Conservation (phyloP, 176 grass and related monocot species). For the Canna indica region DNA sequence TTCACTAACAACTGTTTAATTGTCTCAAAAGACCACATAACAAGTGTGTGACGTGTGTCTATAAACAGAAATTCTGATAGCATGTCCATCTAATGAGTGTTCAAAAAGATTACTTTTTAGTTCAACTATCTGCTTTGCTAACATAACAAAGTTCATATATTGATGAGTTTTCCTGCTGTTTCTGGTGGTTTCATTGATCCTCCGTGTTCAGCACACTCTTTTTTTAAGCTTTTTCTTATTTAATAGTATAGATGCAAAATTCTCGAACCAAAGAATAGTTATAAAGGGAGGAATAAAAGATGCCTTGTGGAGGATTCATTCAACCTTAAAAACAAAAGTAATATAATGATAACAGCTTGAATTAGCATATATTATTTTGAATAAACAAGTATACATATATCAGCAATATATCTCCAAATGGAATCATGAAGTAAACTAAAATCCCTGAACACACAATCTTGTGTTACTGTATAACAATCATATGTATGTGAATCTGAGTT, state of each 20-base stretch:
- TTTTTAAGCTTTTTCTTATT: background rate
- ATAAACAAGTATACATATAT: background rate
- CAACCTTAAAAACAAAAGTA: background rate
- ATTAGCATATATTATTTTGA: background rate
- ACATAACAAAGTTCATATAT: no score
- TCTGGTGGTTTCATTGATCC: background rate
- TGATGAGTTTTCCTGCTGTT: background rate
- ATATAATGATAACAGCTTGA: background rate
- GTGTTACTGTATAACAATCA: background rate
- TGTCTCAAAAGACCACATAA: background rate
- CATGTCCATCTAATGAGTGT: no score
- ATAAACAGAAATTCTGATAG: no score
- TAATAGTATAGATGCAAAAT: background rate
- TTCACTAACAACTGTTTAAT: background rate
- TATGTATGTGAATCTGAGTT: background rate
- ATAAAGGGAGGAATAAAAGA: background rate
- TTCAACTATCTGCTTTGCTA: no score
- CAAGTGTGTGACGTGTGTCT: no score
- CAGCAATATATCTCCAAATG: background rate
- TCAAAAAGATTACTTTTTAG: no score
- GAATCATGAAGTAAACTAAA: background rate
- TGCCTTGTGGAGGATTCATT: background rate
- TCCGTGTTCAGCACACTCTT: background rate
- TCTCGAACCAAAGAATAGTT: background rate
- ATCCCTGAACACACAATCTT: background rate